phyloP scores from a whole-genome alignment of 352 stramenopile genomes.

The Phytophthora cajani region DNA sequence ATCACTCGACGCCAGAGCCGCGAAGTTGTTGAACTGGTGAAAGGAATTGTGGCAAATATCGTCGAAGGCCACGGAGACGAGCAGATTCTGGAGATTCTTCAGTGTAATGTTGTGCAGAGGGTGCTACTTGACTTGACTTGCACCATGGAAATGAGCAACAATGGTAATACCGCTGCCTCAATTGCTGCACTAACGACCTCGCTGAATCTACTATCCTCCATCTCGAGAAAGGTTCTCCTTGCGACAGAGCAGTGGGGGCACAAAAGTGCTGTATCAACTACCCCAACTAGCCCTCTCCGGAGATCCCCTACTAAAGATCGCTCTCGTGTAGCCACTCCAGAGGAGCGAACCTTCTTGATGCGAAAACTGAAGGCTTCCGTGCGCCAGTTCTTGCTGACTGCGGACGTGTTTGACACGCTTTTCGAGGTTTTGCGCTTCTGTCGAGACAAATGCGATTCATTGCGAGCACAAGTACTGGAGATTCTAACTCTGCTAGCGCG shows the following conservation, averaged over 20 bases:
- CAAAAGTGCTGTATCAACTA: not conserved
- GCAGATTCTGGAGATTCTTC: conserved; percentile 64
- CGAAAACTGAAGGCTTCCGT: conserved; percentile 28
- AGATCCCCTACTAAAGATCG: conserved; percentile 10
- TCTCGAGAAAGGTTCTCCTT: conserved; percentile 25
- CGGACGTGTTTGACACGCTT: conserved; percentile 48
- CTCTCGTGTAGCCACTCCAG: not conserved
- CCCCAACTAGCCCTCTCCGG: conserved; percentile 5
- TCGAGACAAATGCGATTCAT: conserved; percentile 9
- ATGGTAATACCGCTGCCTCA: not conserved
- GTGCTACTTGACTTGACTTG: conserved; percentile 42
- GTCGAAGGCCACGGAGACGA: conserved; percentile 45
- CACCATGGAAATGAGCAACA: conserved; percentile 14
- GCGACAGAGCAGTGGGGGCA: conserved; percentile 20
- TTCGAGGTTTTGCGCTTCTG: conserved; percentile 42
- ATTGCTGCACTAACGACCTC: conserved; percentile 20
- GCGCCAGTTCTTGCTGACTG: conserved; percentile 31
- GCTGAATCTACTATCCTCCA: conserved; percentile 23
- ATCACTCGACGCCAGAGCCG: conserved; percentile 42
- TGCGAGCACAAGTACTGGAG: conserved; percentile 25
- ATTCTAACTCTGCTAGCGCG: conserved; percentile 42
- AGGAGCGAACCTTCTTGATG: conserved; percentile 30
- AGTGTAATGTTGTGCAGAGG: conserved; percentile 65
- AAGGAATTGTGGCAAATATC: conserved; percentile 58
- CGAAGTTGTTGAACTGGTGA: conserved; percentile 57